Evolutionary conservation across 2,329 filamentous ascomycete genomes (phyloP).

Genomic region (Pestalotiopsis sp.): DNA sequence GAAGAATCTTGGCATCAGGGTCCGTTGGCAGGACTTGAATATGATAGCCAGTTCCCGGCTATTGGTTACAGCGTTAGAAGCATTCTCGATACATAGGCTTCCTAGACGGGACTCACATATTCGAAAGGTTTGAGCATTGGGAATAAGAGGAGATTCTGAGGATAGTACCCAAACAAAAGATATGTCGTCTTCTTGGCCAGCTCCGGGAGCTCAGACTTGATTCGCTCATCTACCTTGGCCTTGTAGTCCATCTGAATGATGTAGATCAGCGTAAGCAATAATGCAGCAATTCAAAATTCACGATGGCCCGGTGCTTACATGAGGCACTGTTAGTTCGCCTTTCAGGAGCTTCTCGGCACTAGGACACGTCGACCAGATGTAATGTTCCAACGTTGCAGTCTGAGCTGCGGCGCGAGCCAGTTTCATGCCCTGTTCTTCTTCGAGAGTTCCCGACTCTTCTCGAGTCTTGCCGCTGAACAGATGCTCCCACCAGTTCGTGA

Average conservation of each 20-base stretch:
- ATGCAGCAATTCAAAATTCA: background rate
- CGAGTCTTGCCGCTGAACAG: conserved; percentile 17
- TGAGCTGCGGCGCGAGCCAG: conserved; percentile 39
- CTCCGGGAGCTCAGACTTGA: conserved; percentile 32
- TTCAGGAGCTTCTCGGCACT: conserved; percentile 28
- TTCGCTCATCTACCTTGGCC: conserved; percentile 38
- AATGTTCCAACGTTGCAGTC: conserved; percentile 39
- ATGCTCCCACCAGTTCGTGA: conserved; percentile 41
- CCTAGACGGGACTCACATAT: background rate
- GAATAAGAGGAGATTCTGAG: conserved; percentile 26
- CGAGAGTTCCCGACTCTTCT: conserved; percentile 35
- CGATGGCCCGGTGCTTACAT: background rate
- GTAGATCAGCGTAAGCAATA: background rate
- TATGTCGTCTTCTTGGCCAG: conserved; percentile 40
- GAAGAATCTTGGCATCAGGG: conserved; percentile 23
- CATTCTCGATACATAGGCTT: background rate
- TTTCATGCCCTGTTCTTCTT: conserved; percentile 40
- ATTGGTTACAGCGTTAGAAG: background rate
- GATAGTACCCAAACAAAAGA: conserved; percentile 34
- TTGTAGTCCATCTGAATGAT: conserved; percentile 40
- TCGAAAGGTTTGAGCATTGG: conserved; percentile 13
- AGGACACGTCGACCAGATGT: conserved; percentile 45
- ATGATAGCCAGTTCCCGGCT: conserved; percentile 16
- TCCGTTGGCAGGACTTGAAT: conserved; percentile 22
- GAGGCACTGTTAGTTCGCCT: conserved; percentile 34